These are phyloP conservation scores for Thymus mandschuricus DNA, from an alignment of 257 asterid species.

Conservation along the genomic window DNA sequence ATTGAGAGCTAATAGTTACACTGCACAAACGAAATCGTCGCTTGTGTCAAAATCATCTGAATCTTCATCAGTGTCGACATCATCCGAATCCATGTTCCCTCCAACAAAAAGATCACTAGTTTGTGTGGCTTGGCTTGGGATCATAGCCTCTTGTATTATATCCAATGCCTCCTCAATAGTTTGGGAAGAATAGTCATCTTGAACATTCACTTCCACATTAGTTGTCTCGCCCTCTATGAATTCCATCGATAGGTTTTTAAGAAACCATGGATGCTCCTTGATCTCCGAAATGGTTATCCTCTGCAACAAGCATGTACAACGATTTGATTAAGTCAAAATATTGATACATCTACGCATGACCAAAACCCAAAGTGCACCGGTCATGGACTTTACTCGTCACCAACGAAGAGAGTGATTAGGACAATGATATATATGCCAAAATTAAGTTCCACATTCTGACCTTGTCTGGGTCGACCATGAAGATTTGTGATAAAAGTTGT, in stretches of 20 bases:
- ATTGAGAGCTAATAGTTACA: conserved; percentile 22
- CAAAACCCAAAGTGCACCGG: no score
- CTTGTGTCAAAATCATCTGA: conserved; percentile 58
- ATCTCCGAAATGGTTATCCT: conserved; percentile 79
- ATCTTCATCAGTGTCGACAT: conserved; percentile 60
- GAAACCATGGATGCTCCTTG: conserved; percentile 72
- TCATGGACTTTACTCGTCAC: no score
- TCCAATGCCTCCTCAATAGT: conserved; percentile 63
- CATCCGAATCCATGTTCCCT: conserved; percentile 73
- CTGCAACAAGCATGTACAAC: conserved; percentile 35
- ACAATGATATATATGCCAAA: no score
- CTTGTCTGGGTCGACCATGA: conserved; percentile 74
- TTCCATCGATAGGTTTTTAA: conserved; percentile 50
- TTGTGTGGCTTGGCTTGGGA: conserved; percentile 34
- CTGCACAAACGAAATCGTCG: conserved; percentile 71
- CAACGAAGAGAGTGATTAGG: no score
- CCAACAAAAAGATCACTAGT: conserved; percentile 34
- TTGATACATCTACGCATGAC: no score
- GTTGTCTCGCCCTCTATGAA: conserved; percentile 52
- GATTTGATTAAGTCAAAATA: neutral
- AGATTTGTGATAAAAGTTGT: conserved; percentile 69
- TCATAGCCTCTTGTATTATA: conserved; percentile 66
- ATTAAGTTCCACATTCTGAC: conserved; percentile 26
- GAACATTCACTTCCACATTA: conserved; percentile 29
- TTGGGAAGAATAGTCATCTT: conserved; percentile 39